Evolutionary conservation across 2,329 filamentous ascomycete species (phyloP).

Genomic region (Colletotrichum somersetense): DNA sequence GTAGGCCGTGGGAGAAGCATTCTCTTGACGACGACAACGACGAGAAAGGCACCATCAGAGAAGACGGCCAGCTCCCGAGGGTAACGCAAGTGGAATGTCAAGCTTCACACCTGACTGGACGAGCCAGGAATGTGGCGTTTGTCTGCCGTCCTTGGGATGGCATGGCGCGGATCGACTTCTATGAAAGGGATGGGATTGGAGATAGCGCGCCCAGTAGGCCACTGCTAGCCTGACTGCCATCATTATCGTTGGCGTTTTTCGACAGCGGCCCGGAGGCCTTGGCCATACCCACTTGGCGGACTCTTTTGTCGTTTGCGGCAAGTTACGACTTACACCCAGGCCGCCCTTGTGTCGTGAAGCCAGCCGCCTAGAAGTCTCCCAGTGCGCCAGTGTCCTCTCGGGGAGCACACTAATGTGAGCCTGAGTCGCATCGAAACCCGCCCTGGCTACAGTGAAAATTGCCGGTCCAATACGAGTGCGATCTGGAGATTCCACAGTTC

Average conservation of each 20-base stretch:
- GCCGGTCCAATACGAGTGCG: neutral
- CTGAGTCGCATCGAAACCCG: neutral
- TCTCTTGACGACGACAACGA: neutral
- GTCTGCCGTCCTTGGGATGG: slow-evolving; percentile 26
- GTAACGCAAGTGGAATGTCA: slow-evolving; percentile 31
- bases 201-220: slow-evolving; percentile 19
- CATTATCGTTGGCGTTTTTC: slow-evolving; percentile 17
- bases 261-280: neutral
- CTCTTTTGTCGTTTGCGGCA: neutral
- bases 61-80: slow-evolving; percentile 24
- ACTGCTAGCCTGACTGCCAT: slow-evolving; percentile 9
- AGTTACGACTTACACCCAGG: neutral
- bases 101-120: slow-evolving; percentile 8
- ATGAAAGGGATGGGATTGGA: slow-evolving; percentile 41
- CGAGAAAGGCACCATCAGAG: slow-evolving; percentile 5
- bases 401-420: neutral
- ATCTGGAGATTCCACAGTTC: neutral
- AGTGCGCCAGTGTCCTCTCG: neutral
- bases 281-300: neutral
- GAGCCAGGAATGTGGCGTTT: slow-evolving; percentile 34
- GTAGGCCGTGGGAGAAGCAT: slow-evolving; percentile 4
- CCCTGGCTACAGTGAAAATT: neutral
- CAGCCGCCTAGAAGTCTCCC: neutral
- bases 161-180: slow-evolving; percentile 35
- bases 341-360: neutral